Evolutionary conservation across 148 eudicot genomes (phyloP).

Genomic region (Arbutus unedo): DNA sequence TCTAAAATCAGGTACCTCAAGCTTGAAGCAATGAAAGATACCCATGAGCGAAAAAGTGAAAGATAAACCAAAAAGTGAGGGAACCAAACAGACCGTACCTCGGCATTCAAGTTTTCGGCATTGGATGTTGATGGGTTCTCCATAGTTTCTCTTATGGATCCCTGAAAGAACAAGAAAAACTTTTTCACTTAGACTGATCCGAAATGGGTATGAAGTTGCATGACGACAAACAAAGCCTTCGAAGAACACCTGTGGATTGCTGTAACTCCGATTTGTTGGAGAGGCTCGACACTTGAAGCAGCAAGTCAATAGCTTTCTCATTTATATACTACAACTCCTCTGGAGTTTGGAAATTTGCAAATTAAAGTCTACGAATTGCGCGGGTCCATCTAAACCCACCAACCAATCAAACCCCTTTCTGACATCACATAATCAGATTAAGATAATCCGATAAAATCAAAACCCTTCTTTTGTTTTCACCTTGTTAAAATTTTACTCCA

Average conservation of each 20-base stretch:
- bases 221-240: background rate
- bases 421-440: background rate
- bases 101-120: constrained; percentile 11
- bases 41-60: background rate
- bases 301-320: constrained; percentile 24
- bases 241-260: constrained; percentile 20
- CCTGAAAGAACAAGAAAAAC: constrained; percentile 18
- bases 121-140: constrained; percentile 32
- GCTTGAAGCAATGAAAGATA: background rate
- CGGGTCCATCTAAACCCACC: constrained; percentile 32
- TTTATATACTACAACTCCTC: constrained; percentile 22
- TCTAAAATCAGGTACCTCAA: background rate
- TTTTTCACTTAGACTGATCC: background rate
- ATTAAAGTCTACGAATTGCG: constrained; percentile 37
- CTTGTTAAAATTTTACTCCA: background rate
- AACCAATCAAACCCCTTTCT: constrained; percentile 23
- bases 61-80: background rate
- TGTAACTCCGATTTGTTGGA: constrained; percentile 17
- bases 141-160: constrained; percentile 30
- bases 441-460: background rate
- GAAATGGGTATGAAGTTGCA: background rate
- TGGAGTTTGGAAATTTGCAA: constrained; percentile 19
- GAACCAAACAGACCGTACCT: constrained; percentile 27
- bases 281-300: constrained; percentile 36
- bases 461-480: background rate